Conservation (phyloP, 352 stramenopile genomes). For the Globisporangium radiosum region DNA sequence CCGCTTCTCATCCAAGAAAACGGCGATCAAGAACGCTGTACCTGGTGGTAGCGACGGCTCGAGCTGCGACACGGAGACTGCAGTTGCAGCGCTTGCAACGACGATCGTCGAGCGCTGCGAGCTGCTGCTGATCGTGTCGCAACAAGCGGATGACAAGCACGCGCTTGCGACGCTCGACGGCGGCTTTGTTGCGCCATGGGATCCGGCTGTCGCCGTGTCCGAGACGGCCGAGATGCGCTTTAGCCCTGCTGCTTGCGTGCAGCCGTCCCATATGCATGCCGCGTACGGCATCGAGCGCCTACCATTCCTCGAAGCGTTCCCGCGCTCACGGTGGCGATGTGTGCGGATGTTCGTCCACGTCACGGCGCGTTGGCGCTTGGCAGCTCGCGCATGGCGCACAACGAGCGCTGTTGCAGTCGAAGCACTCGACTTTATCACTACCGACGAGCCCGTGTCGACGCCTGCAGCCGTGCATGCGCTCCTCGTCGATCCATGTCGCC, state of each 20-base stretch:
- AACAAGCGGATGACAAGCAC: slow-evolving; percentile 27
- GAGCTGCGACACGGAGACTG: not conserved
- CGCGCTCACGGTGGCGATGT: slow-evolving; percentile 38
- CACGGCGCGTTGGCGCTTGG: slow-evolving; percentile 29
- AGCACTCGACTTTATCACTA: slow-evolving; percentile 25
- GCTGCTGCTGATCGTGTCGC: slow-evolving; percentile 26
- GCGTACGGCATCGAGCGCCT: slow-evolving; percentile 22
- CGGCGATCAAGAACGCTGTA: slow-evolving; percentile 27
- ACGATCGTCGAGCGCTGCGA: slow-evolving; percentile 36
- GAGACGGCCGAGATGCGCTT: slow-evolving; percentile 11
- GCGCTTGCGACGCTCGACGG: slow-evolving; percentile 20
- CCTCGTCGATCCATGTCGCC: slow-evolving; percentile 44
- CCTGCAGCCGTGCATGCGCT: slow-evolving; percentile 16
- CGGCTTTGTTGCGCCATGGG: slow-evolving; percentile 25
- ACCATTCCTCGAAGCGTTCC: slow-evolving; percentile 33
- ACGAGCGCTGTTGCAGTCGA: slow-evolving; percentile 16
- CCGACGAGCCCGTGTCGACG: slow-evolving; percentile 23
- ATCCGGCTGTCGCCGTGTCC: slow-evolving; percentile 21
- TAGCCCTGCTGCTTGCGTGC: not conserved
- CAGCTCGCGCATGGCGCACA: not conserved
- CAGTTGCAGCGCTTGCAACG: slow-evolving; percentile 12
- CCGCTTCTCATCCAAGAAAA: slow-evolving; percentile 33
- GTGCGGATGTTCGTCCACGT: slow-evolving; percentile 37
- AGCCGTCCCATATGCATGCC: slow-evolving; percentile 12
- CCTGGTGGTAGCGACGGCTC: not conserved